Evolutionary conservation across 768 basidiomycete species (phyloP).

Genomic region (Zangia roseola): DNA sequence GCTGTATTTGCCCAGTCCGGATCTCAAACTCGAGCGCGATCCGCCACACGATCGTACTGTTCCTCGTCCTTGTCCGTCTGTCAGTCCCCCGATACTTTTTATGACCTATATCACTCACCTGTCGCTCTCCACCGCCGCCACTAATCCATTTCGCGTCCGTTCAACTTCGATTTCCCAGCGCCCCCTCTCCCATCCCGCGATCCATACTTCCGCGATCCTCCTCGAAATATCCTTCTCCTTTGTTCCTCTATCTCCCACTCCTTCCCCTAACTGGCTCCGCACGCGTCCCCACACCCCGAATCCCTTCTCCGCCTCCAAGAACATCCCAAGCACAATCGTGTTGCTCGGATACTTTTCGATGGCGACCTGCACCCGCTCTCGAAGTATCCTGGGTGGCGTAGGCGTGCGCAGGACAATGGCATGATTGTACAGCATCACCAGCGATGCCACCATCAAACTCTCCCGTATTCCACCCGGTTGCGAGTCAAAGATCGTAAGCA

Average conservation of each 20-base stretch:
- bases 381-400: conserved; percentile 54
- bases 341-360: conserved; percentile 64
- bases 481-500: conserved; percentile 39
- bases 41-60: conserved; percentile 69
- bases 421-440: conserved; percentile 64
- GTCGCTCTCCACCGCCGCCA: conserved; percentile 60
- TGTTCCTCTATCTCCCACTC: conserved; percentile 29
- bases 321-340: conserved; percentile 68
- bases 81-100: conserved; percentile 3
- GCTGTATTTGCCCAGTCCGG: conserved; percentile 50
- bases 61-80: conserved; percentile 50
- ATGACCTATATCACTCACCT: conserved; percentile 44
- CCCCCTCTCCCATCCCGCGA: conserved; percentile 74
- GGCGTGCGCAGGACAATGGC: conserved; percentile 53
- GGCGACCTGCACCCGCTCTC: conserved; percentile 55
- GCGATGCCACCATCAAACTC: conserved; percentile 52
- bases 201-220: conserved; percentile 70
- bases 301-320: conserved; percentile 74
- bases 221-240: conserved; percentile 57
- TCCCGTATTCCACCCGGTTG: conserved; percentile 38
- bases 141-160: conserved; percentile 62
- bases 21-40: conserved; percentile 80
- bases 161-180: conserved; percentile 72
- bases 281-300: conserved; percentile 79
- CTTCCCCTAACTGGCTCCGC: conserved; percentile 52